Evolutionary conservation across 208 protist species (phyloP).

Genomic region (Endotrypanum monterogeii): DNA sequence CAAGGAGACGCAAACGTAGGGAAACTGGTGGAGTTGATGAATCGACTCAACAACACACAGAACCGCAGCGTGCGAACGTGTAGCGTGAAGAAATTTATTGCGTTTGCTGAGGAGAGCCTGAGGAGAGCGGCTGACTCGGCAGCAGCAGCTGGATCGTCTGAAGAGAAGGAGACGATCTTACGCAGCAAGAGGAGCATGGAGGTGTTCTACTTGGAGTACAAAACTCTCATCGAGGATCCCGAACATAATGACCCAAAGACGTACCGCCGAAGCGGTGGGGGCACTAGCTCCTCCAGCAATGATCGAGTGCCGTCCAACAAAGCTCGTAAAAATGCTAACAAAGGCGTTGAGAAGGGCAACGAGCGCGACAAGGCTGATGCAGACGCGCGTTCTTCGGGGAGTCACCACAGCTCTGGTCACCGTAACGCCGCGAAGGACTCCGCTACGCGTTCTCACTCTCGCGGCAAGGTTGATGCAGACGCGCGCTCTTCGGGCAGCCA

Average conservation of each 20-base stretch:
- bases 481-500: slow-evolving; percentile 20
- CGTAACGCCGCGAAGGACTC: background rate
- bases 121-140: slow-evolving; percentile 37
- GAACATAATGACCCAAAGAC: slow-evolving; percentile 55
- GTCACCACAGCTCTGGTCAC: background rate
- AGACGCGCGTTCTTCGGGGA: slow-evolving; percentile 8
- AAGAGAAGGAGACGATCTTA: slow-evolving; percentile 36
- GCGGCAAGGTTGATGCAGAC: background rate
- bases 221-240: slow-evolving; percentile 49
- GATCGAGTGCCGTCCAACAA: background rate
- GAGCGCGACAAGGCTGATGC: background rate
- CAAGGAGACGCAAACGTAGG: slow-evolving; percentile 38
- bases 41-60: slow-evolving; percentile 31
- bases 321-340: background rate
- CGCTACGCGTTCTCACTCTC: background rate
- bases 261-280: slow-evolving; percentile 45
- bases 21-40: slow-evolving; percentile 37
- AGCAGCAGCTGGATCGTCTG: slow-evolving; percentile 35
- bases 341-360: background rate
- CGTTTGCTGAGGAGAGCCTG: slow-evolving; percentile 55
- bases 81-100: slow-evolving; percentile 60
- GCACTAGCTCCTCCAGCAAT: slow-evolving; percentile 11
- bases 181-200: slow-evolving; percentile 61
- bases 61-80: slow-evolving; percentile 59
- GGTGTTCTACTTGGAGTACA: slow-evolving; percentile 61